These are phyloP conservation scores for Cryptomeria japonica DNA, from an alignment of 75 land plant genomes.

Conservation along the genomic window DNA sequence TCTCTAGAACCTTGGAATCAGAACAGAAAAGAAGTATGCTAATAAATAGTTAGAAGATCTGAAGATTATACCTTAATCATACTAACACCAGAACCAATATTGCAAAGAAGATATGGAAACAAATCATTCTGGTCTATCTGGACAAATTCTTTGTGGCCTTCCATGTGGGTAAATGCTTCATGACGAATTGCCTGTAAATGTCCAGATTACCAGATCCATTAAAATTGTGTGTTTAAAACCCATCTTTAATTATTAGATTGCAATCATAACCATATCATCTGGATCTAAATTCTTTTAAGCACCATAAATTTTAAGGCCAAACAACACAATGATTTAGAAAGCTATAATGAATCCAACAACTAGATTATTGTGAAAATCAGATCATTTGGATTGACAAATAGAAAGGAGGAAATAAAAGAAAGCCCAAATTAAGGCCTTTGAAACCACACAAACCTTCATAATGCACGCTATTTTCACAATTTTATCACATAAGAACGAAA, in stretches of 20 bases:
- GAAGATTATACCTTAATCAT: conserved; percentile 78
- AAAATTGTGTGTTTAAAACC: not conserved
- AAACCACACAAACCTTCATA: no score
- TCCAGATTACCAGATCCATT: not conserved
- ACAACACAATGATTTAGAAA: not conserved
- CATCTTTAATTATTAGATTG: not conserved
- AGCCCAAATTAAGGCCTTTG: no score
- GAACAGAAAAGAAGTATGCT: not conserved
- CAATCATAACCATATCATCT: not conserved
- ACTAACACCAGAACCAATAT: conserved; percentile 97
- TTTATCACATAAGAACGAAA: no score
- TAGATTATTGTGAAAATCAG: not conserved
- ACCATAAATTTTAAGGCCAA: not conserved
- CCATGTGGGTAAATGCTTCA: conserved; percentile 96
- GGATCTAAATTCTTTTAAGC: not conserved
- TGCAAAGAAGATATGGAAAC: conserved; percentile 94
- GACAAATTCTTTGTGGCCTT: conserved; percentile 90
- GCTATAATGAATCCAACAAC: not conserved
- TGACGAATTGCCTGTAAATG: conserved; percentile 70
- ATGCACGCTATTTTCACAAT: no score
- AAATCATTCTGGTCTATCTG: conserved; percentile 94
- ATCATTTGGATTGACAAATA: not conserved
- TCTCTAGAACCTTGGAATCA: not conserved
- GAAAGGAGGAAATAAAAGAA: not conserved
- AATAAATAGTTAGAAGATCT: conserved; percentile 3